A percentile compares a stretch with the other conserved stretches of the same genome.
Evolutionary conservation across 768 basidiomycete genomes (phyloP).

Genomic region (Amyloporia xantha): DNA sequence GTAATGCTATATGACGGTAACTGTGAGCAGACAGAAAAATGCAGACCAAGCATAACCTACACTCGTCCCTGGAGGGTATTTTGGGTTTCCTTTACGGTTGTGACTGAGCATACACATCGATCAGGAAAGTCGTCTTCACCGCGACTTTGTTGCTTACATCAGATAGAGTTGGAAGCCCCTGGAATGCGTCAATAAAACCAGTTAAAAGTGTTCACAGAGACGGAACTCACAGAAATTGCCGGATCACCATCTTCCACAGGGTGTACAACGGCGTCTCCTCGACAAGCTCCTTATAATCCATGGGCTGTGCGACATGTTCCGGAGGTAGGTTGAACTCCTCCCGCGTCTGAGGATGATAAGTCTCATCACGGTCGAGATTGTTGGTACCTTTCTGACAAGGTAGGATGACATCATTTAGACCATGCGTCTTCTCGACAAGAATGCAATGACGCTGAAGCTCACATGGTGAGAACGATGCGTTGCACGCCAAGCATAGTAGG

Average conservation of each 20-base stretch:
- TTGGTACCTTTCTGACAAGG: slow-evolving; percentile 18
- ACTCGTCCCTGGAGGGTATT: slow-evolving; percentile 20
- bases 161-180: slow-evolving; percentile 22
- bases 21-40: not conserved
- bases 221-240: slow-evolving; percentile 36
- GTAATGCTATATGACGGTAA: slow-evolving; percentile 15
- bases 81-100: slow-evolving; percentile 21
- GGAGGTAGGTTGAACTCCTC: slow-evolving; percentile 16
- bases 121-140: not conserved
- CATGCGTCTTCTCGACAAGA: not conserved
- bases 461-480: slow-evolving; percentile 22
- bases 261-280: slow-evolving; percentile 28
- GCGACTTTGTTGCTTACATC: slow-evolving; percentile 8
- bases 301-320: slow-evolving; percentile 11
- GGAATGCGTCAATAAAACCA: not conserved
- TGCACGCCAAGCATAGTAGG: slow-evolving; percentile 20
- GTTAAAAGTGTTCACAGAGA: slow-evolving; percentile 1
- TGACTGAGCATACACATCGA: slow-evolving; percentile 3
- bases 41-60: slow-evolving; percentile 12
- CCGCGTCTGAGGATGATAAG: slow-evolving; percentile 17
- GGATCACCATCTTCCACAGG: slow-evolving; percentile 40
- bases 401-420: too few relatives aligned
- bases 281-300: slow-evolving; percentile 22
- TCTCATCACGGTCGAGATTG: slow-evolving; percentile 19
- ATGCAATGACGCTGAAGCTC: not conserved